Conservation (phyloP, 2,329 filamentous ascomycete genomes). For the Cladobotryum mycophilum region DNA sequence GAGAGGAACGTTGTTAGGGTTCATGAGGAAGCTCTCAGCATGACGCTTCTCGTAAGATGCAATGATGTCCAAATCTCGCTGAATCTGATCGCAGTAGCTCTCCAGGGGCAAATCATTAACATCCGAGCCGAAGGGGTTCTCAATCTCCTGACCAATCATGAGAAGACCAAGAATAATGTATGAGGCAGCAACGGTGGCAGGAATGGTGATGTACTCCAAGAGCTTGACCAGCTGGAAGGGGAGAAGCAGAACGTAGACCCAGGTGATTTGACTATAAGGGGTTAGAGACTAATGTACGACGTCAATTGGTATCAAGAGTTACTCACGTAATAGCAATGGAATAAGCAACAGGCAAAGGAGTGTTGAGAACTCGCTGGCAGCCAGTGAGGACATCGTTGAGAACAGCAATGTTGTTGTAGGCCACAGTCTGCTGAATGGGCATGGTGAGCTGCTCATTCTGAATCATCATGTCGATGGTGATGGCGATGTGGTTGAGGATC, state of each 20-base stretch:
- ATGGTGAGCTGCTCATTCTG: constrained; percentile 48
- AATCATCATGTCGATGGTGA: constrained; percentile 58
- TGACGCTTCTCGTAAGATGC: constrained; percentile 42
- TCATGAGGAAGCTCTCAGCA: constrained; percentile 27
- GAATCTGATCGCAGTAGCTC: constrained; percentile 67
- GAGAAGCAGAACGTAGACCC: constrained; percentile 73
- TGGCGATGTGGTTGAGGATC: constrained; percentile 65
- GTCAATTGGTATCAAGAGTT: not conserved
- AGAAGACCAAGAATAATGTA: constrained; percentile 78
- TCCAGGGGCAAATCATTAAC: constrained; percentile 78
- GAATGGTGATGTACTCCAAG: constrained; percentile 70
- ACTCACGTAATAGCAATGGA: constrained; percentile 63
- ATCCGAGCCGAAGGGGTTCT: constrained; percentile 78
- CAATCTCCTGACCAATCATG: constrained; percentile 72
- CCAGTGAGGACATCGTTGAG: constrained; percentile 69
- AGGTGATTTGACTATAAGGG: constrained; percentile 62
- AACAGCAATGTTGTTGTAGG: constrained; percentile 53
- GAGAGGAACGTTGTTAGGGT: constrained; percentile 43
- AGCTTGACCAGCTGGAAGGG: constrained; percentile 68
- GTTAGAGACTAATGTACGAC: not conserved
- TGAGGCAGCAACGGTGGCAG: constrained; percentile 62
- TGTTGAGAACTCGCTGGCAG: constrained; percentile 73
- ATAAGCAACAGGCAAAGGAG: constrained; percentile 76
- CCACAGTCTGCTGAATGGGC: constrained; percentile 53
- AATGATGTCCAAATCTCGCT: constrained; percentile 68